Evolutionary conservation across 805 yeast species (phyloP).

Genomic region (Starmerella khaoyaiensis): DNA sequence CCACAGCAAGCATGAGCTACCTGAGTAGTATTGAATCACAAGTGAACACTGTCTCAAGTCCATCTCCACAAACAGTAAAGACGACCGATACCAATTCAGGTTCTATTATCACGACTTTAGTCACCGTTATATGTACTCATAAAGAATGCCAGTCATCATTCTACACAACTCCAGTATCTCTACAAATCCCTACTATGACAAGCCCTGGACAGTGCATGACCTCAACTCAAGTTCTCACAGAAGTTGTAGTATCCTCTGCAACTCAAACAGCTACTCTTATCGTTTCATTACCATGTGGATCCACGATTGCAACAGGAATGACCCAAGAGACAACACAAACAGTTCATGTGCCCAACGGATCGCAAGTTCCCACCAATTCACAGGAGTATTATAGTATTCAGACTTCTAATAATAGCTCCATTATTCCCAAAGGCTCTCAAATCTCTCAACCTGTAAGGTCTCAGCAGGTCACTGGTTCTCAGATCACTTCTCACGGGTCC

Average conservation of each 20-base stretch:
- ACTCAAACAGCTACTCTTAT: constrained; percentile 6
- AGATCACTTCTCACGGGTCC: not conserved
- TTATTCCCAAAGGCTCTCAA: not conserved
- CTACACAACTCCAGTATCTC: constrained; percentile 4
- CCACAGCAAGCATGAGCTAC: too few relatives aligned
- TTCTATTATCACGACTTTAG: constrained; percentile 1
- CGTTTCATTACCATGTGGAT: constrained; percentile 7
- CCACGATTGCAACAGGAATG: not conserved
- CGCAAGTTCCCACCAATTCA: not conserved
- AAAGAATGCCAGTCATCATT: constrained; percentile 1
- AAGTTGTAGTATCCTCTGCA: constrained; percentile 4
- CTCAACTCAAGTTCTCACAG: not conserved
- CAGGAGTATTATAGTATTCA: not conserved
- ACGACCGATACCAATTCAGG: not conserved
- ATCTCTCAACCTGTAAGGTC: not conserved
- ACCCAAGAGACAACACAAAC: not conserved
- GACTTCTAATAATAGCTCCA: not conserved
- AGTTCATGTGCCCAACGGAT: too few relatives aligned
- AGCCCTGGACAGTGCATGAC: constrained; percentile 9
- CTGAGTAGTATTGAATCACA: too few relatives aligned
- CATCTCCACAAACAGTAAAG: too few relatives aligned
- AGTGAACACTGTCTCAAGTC: too few relatives aligned
- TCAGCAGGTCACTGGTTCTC: not conserved
- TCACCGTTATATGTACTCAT: constrained; percentile 11
- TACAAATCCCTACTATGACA: constrained; percentile 6